phyloP scores from a whole-genome alignment of 257 asterid species.

The Capsicum baccatum region DNA sequence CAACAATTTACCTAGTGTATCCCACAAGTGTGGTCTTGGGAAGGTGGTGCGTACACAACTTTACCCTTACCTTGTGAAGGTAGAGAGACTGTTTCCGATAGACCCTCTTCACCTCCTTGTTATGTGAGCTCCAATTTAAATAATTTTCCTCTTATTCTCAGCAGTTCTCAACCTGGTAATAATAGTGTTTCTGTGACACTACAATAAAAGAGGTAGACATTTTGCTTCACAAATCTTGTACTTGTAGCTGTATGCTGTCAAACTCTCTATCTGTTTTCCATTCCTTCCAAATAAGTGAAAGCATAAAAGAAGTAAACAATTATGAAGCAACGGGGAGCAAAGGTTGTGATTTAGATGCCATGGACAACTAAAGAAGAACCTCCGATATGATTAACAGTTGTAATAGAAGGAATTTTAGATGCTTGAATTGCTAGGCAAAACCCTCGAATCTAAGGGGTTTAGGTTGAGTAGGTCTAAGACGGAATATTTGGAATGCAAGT shows the following conservation, averaged over 20 bases:
- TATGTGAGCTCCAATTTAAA: not conserved
- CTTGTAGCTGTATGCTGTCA: not conserved
- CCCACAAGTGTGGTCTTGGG: not conserved
- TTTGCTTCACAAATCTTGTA: not conserved
- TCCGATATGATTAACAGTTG: no score
- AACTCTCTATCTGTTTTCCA: not conserved
- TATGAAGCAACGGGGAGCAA: no score
- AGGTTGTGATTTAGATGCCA: no score
- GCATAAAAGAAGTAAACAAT: no score
- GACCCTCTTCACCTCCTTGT: not conserved
- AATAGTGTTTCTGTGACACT: not conserved
- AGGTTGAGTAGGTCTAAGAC: no score
- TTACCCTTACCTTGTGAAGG: not conserved
- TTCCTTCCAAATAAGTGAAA: slow-evolving; percentile 7
- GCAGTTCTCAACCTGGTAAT: not conserved
- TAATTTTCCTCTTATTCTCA: not conserved
- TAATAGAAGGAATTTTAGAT: no score
- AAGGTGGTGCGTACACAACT: not conserved
- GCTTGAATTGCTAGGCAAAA: no score
- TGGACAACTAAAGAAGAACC: no score
- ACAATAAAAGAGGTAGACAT: not conserved
- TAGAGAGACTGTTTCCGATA: not conserved
- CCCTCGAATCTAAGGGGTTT: no score
- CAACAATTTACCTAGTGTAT: not conserved
- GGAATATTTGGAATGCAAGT: no score